phyloP scores from a whole-genome alignment of 495 filamentous ascomycete species.

The Lasiosphaeria miniovina region DNA sequence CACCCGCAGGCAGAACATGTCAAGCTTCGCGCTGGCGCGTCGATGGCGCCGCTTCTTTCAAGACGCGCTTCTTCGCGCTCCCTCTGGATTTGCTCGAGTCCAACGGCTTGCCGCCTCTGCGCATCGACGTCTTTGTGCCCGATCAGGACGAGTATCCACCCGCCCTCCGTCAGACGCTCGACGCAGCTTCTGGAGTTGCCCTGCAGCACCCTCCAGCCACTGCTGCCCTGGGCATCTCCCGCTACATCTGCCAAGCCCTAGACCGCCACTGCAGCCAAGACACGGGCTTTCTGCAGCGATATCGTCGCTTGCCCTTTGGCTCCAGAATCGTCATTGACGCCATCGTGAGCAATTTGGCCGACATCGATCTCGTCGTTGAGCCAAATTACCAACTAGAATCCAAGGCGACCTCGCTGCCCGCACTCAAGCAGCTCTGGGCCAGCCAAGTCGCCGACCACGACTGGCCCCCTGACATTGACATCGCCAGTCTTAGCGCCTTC shows the following conservation, averaged over 20 bases:
- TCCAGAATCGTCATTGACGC: conserved; percentile 3
- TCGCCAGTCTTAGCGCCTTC: background rate
- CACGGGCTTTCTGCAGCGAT: background rate
- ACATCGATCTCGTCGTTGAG: background rate
- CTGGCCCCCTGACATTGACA: conserved; percentile 5
- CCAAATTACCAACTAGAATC: conserved; percentile 7
- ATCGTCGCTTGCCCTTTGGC: conserved; percentile 5
- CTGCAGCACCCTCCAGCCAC: background rate
- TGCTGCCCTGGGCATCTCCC: conserved; percentile 6
- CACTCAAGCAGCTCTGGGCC: background rate
- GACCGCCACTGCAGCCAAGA: conserved; percentile 6
- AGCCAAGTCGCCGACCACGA: background rate
- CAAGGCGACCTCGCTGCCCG: background rate
- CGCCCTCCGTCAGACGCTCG: conserved; percentile 5
- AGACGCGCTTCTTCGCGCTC: conserved; percentile 8
- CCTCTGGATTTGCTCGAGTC: conserved; percentile 4
- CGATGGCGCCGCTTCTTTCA: conserved; percentile 5
- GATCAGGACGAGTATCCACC: conserved; percentile 4
- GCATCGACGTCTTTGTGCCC: conserved; percentile 2
- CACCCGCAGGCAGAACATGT: background rate
- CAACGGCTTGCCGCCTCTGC: background rate
- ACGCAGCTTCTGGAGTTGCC: background rate
- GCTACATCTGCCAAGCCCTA: conserved; percentile 1
- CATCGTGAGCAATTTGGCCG: background rate
- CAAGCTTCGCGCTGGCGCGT: conserved; percentile 4